Evolutionary conservation across 2,329 filamentous ascomycete species (phyloP).

Genomic region (Xylaria sp.): DNA sequence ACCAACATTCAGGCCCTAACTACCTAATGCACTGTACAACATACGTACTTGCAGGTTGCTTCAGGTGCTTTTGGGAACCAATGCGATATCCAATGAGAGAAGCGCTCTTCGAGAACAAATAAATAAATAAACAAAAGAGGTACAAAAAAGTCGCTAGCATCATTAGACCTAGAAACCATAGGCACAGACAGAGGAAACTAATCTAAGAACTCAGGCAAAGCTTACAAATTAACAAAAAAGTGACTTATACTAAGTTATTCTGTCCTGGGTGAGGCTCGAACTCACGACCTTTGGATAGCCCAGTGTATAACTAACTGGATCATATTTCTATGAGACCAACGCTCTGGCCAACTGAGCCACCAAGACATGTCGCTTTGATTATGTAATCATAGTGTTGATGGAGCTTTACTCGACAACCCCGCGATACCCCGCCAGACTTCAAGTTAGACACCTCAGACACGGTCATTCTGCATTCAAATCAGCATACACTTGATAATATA

Average conservation of each 20-base stretch:
- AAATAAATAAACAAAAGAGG: not conserved
- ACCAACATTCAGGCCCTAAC: conserved; percentile 11
- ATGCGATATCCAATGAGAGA: conserved; percentile 13
- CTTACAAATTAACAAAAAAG: not conserved
- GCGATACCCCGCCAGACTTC: not conserved
- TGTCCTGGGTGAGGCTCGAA: conserved; percentile 61
- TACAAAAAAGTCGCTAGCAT: not conserved
- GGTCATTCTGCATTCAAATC: too few species aligned
- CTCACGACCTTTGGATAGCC: conserved; percentile 60
- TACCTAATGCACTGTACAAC: conserved; percentile 33
- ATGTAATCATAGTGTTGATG: not conserved
- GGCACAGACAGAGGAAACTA: not conserved
- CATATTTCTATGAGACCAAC: conserved; percentile 53
- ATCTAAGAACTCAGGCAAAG: not conserved
- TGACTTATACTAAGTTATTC: not conserved
- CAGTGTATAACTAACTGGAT: conserved; percentile 23
- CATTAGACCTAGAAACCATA: not conserved
- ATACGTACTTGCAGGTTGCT: conserved; percentile 32
- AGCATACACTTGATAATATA: too few species aligned
- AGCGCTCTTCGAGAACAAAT: not conserved
- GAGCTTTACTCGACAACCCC: not conserved
- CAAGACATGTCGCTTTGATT: conserved; percentile 44
- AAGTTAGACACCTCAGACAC: too few species aligned
- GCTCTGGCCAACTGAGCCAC: conserved; percentile 57
- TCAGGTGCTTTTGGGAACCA: conserved; percentile 12